phyloP scores from a whole-genome alignment of 2,329 filamentous ascomycete species.

The Rhynchosporium agropyri region DNA sequence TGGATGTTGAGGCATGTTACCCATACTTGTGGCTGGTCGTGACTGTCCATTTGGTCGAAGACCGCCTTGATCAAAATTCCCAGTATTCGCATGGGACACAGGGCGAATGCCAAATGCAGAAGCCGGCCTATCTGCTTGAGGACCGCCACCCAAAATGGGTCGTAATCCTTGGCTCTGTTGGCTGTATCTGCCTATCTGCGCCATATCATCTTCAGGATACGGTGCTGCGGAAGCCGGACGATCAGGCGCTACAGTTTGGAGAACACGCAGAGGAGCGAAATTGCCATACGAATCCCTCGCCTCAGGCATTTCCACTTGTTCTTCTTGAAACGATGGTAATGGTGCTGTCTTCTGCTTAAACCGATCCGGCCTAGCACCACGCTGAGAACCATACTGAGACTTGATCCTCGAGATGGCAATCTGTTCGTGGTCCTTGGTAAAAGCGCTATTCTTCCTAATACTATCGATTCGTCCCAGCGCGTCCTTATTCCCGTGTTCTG shows the following conservation, averaged over 20 bases:
- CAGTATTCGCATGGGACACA: conserved; percentile 41
- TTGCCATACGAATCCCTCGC: conserved; percentile 29
- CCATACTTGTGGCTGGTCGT: conserved; percentile 50
- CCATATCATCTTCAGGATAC: conserved; percentile 70
- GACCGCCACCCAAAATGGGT: conserved; percentile 51
- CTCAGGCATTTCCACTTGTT: conserved; percentile 37
- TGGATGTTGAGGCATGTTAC: conserved; percentile 48
- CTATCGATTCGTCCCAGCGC: conserved; percentile 81
- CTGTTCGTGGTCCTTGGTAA: conserved; percentile 93
- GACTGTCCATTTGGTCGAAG: conserved; percentile 36
- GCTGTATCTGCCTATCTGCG: conserved; percentile 19
- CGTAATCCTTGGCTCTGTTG: conserved; percentile 46
- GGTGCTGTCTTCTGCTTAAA: conserved; percentile 51
- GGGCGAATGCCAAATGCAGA: conserved; percentile 56
- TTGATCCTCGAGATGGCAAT: conserved; percentile 88
- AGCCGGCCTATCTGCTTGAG: conserved; percentile 45
- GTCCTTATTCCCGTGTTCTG: conserved; percentile 89
- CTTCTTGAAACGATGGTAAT: conserved; percentile 39
- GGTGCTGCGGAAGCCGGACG: conserved; percentile 54
- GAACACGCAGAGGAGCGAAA: conserved; percentile 22
- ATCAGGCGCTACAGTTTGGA: conserved; percentile 24
- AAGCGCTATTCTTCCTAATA: conserved; percentile 76
- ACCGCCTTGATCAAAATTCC: conserved; percentile 21
- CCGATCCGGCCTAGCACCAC: conserved; percentile 61
- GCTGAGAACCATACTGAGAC: conserved; percentile 72